These are phyloP conservation scores for Nicotiana sylvestris DNA, from an alignment of 257 asterid species.

Conservation along the genomic window DNA sequence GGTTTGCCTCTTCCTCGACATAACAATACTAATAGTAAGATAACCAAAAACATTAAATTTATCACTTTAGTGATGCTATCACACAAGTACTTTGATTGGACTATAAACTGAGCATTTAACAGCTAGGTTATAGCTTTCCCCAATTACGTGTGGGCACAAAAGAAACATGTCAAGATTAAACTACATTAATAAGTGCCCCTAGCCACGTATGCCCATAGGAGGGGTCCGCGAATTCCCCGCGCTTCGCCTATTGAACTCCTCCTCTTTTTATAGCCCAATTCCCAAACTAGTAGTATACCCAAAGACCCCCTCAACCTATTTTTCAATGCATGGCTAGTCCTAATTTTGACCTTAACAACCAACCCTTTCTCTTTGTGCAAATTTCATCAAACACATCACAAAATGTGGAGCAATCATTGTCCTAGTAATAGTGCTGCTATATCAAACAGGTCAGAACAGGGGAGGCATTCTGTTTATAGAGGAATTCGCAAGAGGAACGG, in stretches of 20 bases:
- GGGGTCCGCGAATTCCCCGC: slow-evolving; percentile 47
- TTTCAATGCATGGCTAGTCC: slow-evolving; percentile 23
- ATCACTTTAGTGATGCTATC: too few relatives aligned
- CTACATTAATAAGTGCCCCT: background rate
- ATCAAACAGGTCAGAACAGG: slow-evolving; percentile 7
- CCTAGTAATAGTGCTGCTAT: background rate
- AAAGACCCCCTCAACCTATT: background rate
- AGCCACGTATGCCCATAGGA: background rate
- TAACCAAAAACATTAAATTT: too few relatives aligned
- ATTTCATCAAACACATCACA: background rate
- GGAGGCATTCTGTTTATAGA: slow-evolving; percentile 40
- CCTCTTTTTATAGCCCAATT: background rate
- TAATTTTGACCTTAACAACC: background rate
- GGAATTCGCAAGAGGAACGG: slow-evolving; percentile 53
- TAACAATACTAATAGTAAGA: too few relatives aligned
- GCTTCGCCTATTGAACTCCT: slow-evolving; percentile 12
- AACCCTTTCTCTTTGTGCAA: background rate
- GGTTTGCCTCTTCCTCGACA: too few relatives aligned
- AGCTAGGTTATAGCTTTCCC: slow-evolving; percentile 15
- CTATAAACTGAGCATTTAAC: background rate
- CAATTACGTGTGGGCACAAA: slow-evolving; percentile 16
- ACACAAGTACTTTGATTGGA: too few relatives aligned
- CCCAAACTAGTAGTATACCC: background rate
- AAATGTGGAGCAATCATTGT: background rate
- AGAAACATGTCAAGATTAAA: background rate